phyloP scores from a whole-genome alignment of 768 basidiomycete genomes.

The Pleurotus eryngii region DNA sequence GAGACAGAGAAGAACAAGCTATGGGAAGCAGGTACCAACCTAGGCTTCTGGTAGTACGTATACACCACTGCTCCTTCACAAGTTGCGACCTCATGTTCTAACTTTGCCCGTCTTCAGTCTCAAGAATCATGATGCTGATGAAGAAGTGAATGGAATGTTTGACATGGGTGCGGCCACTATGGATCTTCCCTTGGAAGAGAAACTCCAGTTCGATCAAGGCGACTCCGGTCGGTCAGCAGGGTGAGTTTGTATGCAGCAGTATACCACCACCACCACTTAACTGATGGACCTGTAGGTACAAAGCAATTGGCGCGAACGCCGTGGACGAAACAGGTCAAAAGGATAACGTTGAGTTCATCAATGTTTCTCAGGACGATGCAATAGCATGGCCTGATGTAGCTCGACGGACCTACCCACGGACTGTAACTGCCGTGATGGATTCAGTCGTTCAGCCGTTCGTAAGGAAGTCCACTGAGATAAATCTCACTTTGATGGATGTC shows the following conservation, averaged over 20 bases:
- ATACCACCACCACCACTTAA: background rate
- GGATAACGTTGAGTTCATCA: conserved; percentile 63
- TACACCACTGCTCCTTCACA: background rate
- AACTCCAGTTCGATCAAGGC: conserved; percentile 57
- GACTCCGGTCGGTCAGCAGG: conserved; percentile 39
- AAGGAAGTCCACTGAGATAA: conserved; percentile 53
- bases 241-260: conserved; percentile 19
- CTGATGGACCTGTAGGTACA: conserved; percentile 39
- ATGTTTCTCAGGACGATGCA: conserved; percentile 67
- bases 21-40: conserved; percentile 53
- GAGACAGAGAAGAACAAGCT: conserved; percentile 44
- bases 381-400: conserved; percentile 52
- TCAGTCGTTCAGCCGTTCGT: conserved; percentile 52
- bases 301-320: conserved; percentile 60
- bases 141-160: conserved; percentile 50
- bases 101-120: conserved; percentile 28
- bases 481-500: conserved; percentile 47
- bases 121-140: conserved; percentile 53
- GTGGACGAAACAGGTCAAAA: conserved; percentile 55
- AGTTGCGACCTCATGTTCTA: no score
- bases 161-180: conserved; percentile 53
- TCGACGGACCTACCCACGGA: conserved; percentile 54
- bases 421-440: conserved; percentile 48
- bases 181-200: conserved; percentile 50
- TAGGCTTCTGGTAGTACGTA: conserved; percentile 69